A percentile compares a stretch with the other conserved stretches of the same genome.
These are phyloP conservation scores for Leptomonas pyrrhocoris DNA, from an alignment of 208 protist species.

Conservation along the genomic window DNA sequence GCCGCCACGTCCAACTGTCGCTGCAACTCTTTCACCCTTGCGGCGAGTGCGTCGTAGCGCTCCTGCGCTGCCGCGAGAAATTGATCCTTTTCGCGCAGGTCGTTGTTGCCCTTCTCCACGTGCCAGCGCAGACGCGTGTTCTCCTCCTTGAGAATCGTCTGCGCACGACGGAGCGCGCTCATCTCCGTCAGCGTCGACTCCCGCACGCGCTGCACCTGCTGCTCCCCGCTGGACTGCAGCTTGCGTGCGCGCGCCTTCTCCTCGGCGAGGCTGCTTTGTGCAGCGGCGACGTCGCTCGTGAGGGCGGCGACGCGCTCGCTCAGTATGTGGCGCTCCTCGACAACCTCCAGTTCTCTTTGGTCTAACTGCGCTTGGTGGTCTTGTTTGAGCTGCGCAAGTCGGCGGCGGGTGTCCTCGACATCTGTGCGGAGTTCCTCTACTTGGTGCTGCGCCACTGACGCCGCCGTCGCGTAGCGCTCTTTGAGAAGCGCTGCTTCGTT, in stretches of 20 bases:
- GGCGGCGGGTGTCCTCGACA: constrained; percentile 29
- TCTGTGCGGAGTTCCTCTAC: constrained; percentile 42
- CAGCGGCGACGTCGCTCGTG: constrained; percentile 27
- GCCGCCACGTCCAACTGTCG: constrained; percentile 42
- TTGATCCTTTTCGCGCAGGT: constrained; percentile 31
- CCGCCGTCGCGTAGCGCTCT: constrained; percentile 64
- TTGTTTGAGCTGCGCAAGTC: constrained; percentile 28
- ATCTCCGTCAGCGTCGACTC: constrained; percentile 51
- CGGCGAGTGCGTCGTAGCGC: constrained; percentile 25
- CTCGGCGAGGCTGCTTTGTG: constrained; percentile 24
- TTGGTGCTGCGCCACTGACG: constrained; percentile 45
- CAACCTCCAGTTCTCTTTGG: constrained; percentile 25
- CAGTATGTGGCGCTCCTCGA: constrained; percentile 37
- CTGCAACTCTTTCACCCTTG: constrained; percentile 35
- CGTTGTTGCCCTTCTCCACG: constrained; percentile 39
- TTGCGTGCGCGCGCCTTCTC: constrained; percentile 36
- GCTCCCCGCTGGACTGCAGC: constrained; percentile 45
- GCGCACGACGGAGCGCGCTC: constrained; percentile 50
- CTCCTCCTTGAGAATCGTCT: constrained; percentile 47
- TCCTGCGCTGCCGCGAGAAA: constrained; percentile 14
- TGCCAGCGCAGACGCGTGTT: constrained; percentile 41
- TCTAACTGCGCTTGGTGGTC: constrained; percentile 47
- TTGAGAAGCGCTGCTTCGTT: constrained; percentile 72
- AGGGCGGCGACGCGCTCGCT: constrained; percentile 44
- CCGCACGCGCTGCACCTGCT: constrained; percentile 43